A percentile compares a stretch with the other conserved stretches of the same genome.
Conservation (phyloP, 371 early-diverging fungal species). For the Apophysomyces sp. region DNA sequence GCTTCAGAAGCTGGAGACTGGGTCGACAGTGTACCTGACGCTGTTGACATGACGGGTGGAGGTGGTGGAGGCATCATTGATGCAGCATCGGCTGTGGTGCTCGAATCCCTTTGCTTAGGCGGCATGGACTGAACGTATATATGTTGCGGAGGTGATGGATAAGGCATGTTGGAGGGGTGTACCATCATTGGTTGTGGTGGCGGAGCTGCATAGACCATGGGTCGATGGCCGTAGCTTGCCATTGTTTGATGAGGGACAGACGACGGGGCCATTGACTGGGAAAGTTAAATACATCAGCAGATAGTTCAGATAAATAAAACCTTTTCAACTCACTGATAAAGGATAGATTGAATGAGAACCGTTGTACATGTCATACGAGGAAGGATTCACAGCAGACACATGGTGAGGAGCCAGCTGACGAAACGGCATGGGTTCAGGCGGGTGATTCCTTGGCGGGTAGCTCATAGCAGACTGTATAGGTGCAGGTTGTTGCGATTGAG, state of each 20-base stretch:
- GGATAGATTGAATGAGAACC: slow-evolving; percentile 2
- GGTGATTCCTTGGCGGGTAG: slow-evolving; percentile 10
- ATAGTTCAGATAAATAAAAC: neutral
- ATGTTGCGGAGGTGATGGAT: slow-evolving; percentile 23
- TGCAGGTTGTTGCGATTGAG: neutral
- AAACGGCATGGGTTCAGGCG: neutral
- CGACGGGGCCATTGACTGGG: neutral
- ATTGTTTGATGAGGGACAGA: slow-evolving; percentile 6
- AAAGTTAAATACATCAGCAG: too few relatives aligned
- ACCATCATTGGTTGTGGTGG: slow-evolving; percentile 10
- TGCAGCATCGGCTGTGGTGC: neutral
- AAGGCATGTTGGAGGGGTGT: slow-evolving; percentile 15
- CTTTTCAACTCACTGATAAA: neutral
- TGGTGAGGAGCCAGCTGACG: slow-evolving; percentile 1
- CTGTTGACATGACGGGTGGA: slow-evolving; percentile 9
- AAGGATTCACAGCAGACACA: slow-evolving; percentile 1
- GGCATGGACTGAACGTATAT: neutral
- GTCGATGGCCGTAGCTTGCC: slow-evolving; percentile 3
- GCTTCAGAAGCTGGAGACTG: neutral
- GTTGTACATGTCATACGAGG: slow-evolving; percentile 6
- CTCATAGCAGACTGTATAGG: neutral
- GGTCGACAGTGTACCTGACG: neutral
- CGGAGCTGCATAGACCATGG: slow-evolving; percentile 5
- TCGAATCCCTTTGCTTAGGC: neutral
- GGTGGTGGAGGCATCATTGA: neutral